These are phyloP conservation scores for Mrakia hoshinonis DNA, from an alignment of 768 basidiomycete species.

Conservation along the genomic window DNA sequence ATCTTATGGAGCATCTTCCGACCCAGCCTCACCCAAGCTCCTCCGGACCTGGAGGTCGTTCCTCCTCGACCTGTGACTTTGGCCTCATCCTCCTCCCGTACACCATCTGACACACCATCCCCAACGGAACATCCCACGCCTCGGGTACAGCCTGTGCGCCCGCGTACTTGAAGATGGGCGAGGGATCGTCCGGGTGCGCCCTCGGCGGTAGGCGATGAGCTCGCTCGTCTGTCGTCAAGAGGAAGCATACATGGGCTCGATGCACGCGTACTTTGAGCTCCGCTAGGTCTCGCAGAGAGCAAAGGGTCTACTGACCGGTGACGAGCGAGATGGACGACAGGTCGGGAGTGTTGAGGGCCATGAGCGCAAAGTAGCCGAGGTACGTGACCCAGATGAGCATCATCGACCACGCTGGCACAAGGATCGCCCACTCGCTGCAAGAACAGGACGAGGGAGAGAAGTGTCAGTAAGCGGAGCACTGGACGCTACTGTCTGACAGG, in stretches of 20 bases:
- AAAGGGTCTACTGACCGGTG: slow-evolving; percentile 36
- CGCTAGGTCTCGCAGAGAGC: too few relatives aligned
- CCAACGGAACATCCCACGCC: slow-evolving; percentile 13
- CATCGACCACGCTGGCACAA: slow-evolving; percentile 39
- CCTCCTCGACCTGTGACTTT: neutral
- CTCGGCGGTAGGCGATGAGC: slow-evolving; percentile 10
- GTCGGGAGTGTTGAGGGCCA: slow-evolving; percentile 35
- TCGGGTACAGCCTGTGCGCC: neutral
- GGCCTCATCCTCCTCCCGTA: slow-evolving; percentile 4
- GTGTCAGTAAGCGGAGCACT: too few relatives aligned
- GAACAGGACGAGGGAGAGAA: neutral
- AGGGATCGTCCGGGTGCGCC: neutral
- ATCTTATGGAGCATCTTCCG: too few relatives aligned
- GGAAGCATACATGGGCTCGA: neutral
- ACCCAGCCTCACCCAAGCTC: too few relatives aligned
- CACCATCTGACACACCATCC: slow-evolving; percentile 7
- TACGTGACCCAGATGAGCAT: slow-evolving; percentile 38
- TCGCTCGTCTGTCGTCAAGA: neutral
- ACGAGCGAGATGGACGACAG: slow-evolving; percentile 34
- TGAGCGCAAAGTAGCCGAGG: slow-evolving; percentile 35
- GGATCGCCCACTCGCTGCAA: slow-evolving; percentile 38
- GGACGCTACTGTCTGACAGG: too few relatives aligned
- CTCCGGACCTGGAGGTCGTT: too few relatives aligned
- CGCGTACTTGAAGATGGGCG: slow-evolving; percentile 11
- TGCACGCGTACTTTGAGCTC: too few relatives aligned